These are phyloP conservation scores for Camellia sinensis DNA, from an alignment of 148 eudicot genomes.

Conservation along the genomic window DNA sequence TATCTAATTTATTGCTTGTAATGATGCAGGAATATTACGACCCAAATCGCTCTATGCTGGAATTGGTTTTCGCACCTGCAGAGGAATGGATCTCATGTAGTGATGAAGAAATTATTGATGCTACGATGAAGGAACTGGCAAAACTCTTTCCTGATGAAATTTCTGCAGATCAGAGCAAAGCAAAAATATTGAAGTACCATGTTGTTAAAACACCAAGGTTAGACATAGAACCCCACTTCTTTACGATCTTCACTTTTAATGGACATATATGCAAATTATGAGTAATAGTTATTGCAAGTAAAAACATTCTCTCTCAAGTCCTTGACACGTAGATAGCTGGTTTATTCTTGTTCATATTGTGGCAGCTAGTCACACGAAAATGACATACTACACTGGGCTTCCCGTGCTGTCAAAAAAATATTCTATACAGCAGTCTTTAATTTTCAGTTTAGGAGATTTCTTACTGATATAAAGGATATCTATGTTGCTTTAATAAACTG, in stretches of 20 bases:
- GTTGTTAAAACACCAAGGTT: constrained; percentile 97
- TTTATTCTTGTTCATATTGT: not conserved
- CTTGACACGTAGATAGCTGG: not conserved
- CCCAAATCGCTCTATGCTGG: constrained; percentile 89
- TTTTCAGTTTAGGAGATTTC: not conserved
- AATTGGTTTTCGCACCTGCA: constrained; percentile 98
- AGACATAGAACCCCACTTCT: constrained; percentile 17
- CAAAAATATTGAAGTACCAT: constrained; percentile 89
- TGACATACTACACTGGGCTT: not conserved
- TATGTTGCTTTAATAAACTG: not conserved
- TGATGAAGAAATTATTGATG: constrained; percentile 81
- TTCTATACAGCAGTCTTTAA: not conserved
- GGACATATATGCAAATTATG: not conserved
- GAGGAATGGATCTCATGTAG: constrained; percentile 89
- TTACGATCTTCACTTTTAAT: not conserved
- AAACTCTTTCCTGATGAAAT: constrained; percentile 96
- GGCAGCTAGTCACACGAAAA: not conserved
- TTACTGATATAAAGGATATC: not conserved
- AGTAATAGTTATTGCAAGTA: not conserved
- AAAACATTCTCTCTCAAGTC: not conserved
- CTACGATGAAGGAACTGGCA: constrained; percentile 95
- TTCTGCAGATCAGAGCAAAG: constrained; percentile 94
- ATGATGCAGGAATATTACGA: constrained; percentile 76
- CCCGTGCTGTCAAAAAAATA: not conserved
- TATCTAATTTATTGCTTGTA: not conserved